Base-by-base conservation (phyloP, 2,329 filamentous ascomycete genomes). In the Xylaria sp. region DNA sequence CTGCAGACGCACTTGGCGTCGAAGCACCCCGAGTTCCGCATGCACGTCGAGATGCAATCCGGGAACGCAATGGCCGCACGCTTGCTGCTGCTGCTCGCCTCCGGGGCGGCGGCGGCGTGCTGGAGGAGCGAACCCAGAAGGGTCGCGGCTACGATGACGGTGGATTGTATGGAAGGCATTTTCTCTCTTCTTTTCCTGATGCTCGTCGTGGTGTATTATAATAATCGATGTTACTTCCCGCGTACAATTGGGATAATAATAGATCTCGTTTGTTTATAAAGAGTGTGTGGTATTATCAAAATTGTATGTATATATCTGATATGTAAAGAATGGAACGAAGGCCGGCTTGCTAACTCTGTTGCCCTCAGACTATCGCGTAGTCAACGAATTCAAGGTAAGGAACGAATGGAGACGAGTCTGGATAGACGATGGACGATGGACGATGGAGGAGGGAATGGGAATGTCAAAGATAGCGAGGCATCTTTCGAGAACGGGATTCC, bases 1-100 rank as follows among this genome's bases (percentile, higher is more conserved):
- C 73, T 72, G 74, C 81, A 83, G 59, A 82, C 72, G 71, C 80
- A 82, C 54, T 68, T 63, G 79, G 70, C 9, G 73, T 64, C 13
- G 71, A 69, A 56, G 69, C 80, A 81, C 10, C 76, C 77, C 17
- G 76, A 73, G 56, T 76, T 74, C 2, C 74, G 65, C 63, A 81
- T 72, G 69, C 81, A 82, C 59, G 73, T 73, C 64, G 72, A 66
- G 39, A 81, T 74, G 73, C 81, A 82, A 29, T 64, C 74, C 49
- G 73, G 74, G 69, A 74, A 76, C 68, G 62, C 68, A n/a, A 61
- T 55, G 20, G 65, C 72, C 51, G 54, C 62, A 31, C 65, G 65
- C 59, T 57, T 56, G 66, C 49, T 49, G 39, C 42, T 61, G 39
- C 42, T 53, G 13, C n/a, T n/a, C n/a, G 49, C 60, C 55, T 63